A percentile compares a stretch with the other conserved stretches of the same genome.
These are phyloP conservation scores for Hevea brasiliensis DNA, from an alignment of 345 rosid genomes.

Conservation along the genomic window DNA sequence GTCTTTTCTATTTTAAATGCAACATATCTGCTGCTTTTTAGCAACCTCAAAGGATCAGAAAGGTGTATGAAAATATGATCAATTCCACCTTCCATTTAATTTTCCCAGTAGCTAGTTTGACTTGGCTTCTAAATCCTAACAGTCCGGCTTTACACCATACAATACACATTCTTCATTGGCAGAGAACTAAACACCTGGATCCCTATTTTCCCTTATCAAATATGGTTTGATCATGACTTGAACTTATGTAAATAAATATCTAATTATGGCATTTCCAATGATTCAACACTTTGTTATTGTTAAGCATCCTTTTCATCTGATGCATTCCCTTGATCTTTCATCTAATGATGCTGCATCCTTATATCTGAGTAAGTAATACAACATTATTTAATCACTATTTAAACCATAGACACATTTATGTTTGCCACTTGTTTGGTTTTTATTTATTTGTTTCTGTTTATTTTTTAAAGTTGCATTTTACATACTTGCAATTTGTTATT, in stretches of 20 bases:
- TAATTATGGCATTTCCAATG: neutral
- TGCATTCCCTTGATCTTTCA: neutral
- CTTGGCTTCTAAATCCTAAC: neutral
- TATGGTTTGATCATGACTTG: neutral
- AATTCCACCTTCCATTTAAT: neutral
- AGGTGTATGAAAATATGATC: neutral
- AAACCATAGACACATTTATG: neutral
- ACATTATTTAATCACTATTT: neutral
- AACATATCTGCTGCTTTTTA: neutral
- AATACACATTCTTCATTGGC: neutral
- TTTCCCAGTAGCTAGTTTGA: neutral
- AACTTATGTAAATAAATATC: neutral
- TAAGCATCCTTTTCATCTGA: neutral
- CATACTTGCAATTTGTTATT: neutral
- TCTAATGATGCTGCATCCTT: neutral
- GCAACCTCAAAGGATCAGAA: neutral
- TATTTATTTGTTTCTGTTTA: neutral
- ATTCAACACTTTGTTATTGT: neutral
- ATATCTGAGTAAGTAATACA: neutral
- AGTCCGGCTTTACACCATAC: neutral
- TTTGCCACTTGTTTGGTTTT: neutral
- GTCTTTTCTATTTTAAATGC: neutral
- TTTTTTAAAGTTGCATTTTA: conserved; percentile 9
- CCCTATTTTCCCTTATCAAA: neutral
- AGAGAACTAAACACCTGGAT: neutral